Base-by-base conservation (phyloP, 495 filamentous ascomycete genomes). In the Hyaloscypha hepaticicola region DNA sequence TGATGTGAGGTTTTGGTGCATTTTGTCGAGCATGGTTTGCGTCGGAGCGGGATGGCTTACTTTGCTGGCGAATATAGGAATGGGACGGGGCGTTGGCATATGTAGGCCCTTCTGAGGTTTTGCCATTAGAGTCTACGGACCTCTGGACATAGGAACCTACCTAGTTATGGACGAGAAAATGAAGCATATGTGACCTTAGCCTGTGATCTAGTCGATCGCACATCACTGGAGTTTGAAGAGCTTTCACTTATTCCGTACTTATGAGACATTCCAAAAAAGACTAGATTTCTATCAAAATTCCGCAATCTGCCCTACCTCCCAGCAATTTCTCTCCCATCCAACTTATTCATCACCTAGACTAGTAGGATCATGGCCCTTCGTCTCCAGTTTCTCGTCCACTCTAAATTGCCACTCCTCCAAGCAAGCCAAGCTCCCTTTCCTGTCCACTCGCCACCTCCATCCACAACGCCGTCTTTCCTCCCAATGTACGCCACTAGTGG, bases 271-370 rank as follows among this genome's bases (percentile, higher is more conserved):
- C n/a, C n/a, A n/a, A n/a, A n/a, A n/a, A n/a, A n/a, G n/a, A n/a
- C n/a, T n/a, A n/a, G n/a, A n/a, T n/a, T n/a, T n/a, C n/a, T n/a
- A n/a, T n/a, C n/a, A n/a, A n/a, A n/a, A n/a, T n/a, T n/a, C n/a
- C n/a, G n/a, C n/a, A n/a, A n/a, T n/a, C n/a, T n/a, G n/a, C n/a
- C n/a, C 50, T 38, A 61, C 49, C 59, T 19, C 19, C 59, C 33
- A 29, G 59, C 59, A 58, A 64, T 51, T 26, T 64, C 61, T 26
- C 52, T 52, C 26, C 60, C 59, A 70, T 60, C 60, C 25, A 63
- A 19, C 11, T 57, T 56, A 50, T 63, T 63, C 61, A 63, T 56
- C n/a, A 25, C 12, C 61, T 51, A 63, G 11, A 31, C 24, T 22
- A 63, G 9, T 9, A 56, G 21, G 48, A 63, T 63, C 61, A 63